These are phyloP conservation scores for Naematelia encephala DNA, from an alignment of 768 basidiomycete genomes.

Conservation along the genomic window DNA sequence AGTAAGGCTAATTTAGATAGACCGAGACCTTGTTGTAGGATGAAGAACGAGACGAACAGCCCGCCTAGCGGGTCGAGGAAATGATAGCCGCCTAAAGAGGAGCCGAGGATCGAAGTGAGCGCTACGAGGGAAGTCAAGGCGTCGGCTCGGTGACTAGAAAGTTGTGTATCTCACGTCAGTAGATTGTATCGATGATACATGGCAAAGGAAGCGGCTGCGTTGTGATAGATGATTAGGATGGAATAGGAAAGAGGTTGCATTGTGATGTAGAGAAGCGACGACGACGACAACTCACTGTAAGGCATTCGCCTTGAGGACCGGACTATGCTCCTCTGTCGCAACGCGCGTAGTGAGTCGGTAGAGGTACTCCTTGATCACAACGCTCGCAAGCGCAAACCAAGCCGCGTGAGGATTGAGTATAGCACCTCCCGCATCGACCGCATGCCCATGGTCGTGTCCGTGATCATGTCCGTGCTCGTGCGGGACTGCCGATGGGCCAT, in stretches of 20 bases:
- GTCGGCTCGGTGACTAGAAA: slow-evolving; percentile 75
- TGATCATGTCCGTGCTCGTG: slow-evolving; percentile 56
- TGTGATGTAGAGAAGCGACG: background rate
- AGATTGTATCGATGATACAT: background rate
- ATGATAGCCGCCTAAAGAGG: slow-evolving; percentile 69
- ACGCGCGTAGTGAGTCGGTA: slow-evolving; percentile 85
- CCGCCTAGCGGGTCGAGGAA: slow-evolving; percentile 93
- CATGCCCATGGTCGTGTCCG: slow-evolving; percentile 43
- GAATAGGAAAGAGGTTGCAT: no score
- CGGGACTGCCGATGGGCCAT: slow-evolving; percentile 55
- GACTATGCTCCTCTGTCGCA: slow-evolving; percentile 83
- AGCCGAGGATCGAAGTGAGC: slow-evolving; percentile 85
- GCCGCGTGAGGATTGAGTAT: slow-evolving; percentile 86
- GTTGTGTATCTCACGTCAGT: background rate
- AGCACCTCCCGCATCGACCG: slow-evolving; percentile 41
- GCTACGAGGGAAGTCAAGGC: slow-evolving; percentile 90
- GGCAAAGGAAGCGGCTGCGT: no score
- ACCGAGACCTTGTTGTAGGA: slow-evolving; percentile 70
- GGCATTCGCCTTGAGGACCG: slow-evolving; percentile 92
- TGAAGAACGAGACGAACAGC: slow-evolving; percentile 81
- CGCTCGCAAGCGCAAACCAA: slow-evolving; percentile 84
- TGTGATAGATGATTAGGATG: no score
- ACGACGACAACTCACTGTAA: slow-evolving; percentile 58
- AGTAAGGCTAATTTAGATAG: slow-evolving; percentile 68
- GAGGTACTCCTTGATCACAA: slow-evolving; percentile 85